phyloP scores from a whole-genome alignment of 108 stramenopile species.

The Skeletonema menzelii region DNA sequence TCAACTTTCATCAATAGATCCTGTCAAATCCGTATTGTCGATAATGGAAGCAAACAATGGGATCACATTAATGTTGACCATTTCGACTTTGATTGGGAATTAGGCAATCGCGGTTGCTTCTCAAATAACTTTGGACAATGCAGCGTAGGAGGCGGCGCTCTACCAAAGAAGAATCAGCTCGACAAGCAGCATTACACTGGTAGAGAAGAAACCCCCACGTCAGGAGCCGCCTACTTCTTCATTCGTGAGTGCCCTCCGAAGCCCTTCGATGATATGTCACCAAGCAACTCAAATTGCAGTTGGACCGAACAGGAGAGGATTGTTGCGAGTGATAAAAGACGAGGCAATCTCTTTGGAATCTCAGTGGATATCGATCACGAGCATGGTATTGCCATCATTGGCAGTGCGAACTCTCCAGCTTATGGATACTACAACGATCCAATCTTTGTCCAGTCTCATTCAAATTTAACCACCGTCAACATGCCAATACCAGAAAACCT shows the following conservation, averaged over 20 bases:
- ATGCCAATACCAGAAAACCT: conserved; percentile 20
- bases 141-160: conserved; percentile 15
- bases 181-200: conserved; percentile 36
- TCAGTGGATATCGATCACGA: conserved; percentile 55
- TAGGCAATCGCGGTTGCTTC: conserved; percentile 18
- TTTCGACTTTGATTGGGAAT: conserved; percentile 64
- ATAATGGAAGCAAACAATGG: conserved; percentile 45
- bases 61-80: conserved; percentile 63
- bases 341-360: conserved; percentile 57
- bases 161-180: conserved; percentile 13
- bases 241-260: conserved; percentile 29
- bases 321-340: conserved; percentile 65
- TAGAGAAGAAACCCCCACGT: conserved; percentile 44
- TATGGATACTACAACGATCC: conserved; percentile 49
- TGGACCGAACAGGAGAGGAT: conserved; percentile 64
- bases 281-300: conserved; percentile 44
- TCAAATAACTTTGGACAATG: conserved; percentile 36
- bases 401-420: conserved; percentile 37
- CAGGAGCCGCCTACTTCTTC: conserved; percentile 79
- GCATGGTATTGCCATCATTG: conserved; percentile 64
- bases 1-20: conserved; percentile 46
- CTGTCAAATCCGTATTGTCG: conserved; percentile 67
- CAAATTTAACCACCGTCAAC: conserved; percentile 25
- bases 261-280: conserved; percentile 18
- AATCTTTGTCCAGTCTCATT: conserved; percentile 29